Evolutionary conservation across 2,329 filamentous ascomycete species (phyloP).

Genomic region (Endocalyx cinctus): DNA sequence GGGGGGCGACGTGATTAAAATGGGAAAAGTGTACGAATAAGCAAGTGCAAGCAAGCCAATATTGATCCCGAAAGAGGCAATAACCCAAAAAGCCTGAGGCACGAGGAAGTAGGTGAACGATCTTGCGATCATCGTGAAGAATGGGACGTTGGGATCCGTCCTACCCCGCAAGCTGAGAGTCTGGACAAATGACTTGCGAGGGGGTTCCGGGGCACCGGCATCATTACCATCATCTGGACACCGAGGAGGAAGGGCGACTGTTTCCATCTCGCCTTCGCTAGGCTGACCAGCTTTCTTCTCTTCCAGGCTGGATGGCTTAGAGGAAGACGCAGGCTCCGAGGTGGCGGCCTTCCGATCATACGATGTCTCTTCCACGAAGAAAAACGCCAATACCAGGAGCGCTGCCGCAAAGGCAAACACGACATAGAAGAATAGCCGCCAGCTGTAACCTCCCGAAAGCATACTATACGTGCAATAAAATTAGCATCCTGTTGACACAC

Average conservation of each 20-base stretch:
- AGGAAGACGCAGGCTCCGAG: conserved; percentile 1
- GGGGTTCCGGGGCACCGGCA: conserved; percentile 18
- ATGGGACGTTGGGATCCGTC: conserved; percentile 35
- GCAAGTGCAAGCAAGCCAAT: conserved; percentile 40
- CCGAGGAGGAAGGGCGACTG: conserved; percentile 1
- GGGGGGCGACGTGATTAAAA: conserved; percentile 36
- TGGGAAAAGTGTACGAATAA: conserved; percentile 44
- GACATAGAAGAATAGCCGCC: conserved; percentile 59
- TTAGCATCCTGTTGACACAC: too few relatives aligned
- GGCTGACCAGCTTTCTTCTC: conserved; percentile 16
- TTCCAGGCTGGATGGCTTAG: conserved; percentile 14
- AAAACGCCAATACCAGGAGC: conserved; percentile 40
- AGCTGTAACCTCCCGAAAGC: conserved; percentile 53
- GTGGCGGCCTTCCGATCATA: conserved; percentile 31
- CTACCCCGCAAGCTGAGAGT: conserved; percentile 36
- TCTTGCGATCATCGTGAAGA: conserved; percentile 37
- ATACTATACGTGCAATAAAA: too few relatives aligned
- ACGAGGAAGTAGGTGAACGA: conserved; percentile 42
- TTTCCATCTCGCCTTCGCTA: conserved; percentile 11
- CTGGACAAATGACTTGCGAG: conserved; percentile 33
- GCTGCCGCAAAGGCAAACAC: conserved; percentile 50
- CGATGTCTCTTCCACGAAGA: conserved; percentile 49
- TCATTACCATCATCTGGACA: too few relatives aligned
- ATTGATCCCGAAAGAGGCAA: conserved; percentile 41
- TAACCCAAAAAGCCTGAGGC: conserved; percentile 41